Evolutionary conservation across 2,329 filamentous ascomycete genomes (phyloP).

Genomic region (Trichoderma arundinaceum): DNA sequence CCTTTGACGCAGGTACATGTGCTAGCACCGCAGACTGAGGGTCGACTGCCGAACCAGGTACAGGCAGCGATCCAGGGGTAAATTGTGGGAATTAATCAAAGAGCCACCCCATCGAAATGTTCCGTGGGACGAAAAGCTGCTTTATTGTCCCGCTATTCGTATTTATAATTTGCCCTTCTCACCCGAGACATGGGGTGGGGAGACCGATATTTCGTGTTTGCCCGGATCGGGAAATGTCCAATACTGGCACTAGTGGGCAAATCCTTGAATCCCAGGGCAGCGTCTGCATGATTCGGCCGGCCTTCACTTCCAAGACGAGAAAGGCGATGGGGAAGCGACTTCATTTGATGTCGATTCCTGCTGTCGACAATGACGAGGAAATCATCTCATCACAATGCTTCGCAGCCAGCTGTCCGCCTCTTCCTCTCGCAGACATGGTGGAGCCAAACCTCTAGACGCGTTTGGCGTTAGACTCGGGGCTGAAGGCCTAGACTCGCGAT

Average conservation of each 20-base stretch:
- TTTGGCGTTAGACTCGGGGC: constrained; percentile 13
- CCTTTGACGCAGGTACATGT: constrained; percentile 28
- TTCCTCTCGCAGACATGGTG: not conserved
- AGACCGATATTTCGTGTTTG: constrained; percentile 23
- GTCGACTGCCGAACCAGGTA: constrained; percentile 28
- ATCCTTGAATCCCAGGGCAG: constrained; percentile 21
- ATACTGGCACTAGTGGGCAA: constrained; percentile 23
- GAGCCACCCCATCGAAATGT: constrained; percentile 16
- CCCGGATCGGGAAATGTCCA: constrained; percentile 28
- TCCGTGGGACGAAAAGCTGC: constrained; percentile 9
- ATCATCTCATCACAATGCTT: not conserved
- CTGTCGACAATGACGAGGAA: not conserved
- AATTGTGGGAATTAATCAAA: constrained; percentile 31
- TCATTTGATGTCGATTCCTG: constrained; percentile 7
- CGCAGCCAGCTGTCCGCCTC: not conserved
- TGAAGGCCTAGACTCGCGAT: constrained; percentile 26
- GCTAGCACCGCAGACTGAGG: constrained; percentile 17
- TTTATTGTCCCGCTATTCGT: constrained; percentile 27
- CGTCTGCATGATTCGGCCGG: constrained; percentile 8
- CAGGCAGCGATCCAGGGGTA: constrained; percentile 29
- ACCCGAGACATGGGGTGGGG: constrained; percentile 29
- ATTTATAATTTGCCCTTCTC: constrained; percentile 32
- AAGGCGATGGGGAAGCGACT: not conserved
- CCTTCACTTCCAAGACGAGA: constrained; percentile 8
- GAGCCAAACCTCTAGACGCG: not conserved